Evolutionary conservation across 441 rosid species (phyloP), one percentile per base, ranked within the genome.

Genomic region (Erysimum cheiri): DNA sequence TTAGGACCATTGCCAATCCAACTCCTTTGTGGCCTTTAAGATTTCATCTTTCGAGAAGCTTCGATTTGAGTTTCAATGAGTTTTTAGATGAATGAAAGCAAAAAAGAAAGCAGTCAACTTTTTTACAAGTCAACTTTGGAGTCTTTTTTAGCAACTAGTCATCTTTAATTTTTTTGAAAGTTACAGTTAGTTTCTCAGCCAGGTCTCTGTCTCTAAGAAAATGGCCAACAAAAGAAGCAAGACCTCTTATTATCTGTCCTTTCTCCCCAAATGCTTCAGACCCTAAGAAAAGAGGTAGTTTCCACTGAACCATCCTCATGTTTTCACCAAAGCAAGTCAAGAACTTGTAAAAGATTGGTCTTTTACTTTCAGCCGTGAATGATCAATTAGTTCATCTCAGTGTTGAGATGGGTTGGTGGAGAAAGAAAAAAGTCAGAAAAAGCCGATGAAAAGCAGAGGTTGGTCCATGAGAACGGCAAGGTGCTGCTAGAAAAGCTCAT

Each of bases 401-500:
- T 49, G 31, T 49, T 24, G 14, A 24, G n/a, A 49, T 49, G 54
- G 14, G 54, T 49, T 49, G 54, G 32, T 49, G 31, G 54, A 49
- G 32, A 26, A 49, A 49, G 31, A n/a, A 49, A 49, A 14, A 24
- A 49, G n/a, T 24, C 54, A 0, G 4, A 24, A 49, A 26, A 24
- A 2, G 8, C 31, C 14, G 54, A 11, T 49, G 29, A 24, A 49
- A 49, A 49, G 54, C 54, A 24, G 54, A 49, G 8, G 31, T 49
- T 49, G 54, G 29, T 49, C 54, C 54, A 49, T 5, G 54, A 49
- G 54, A 49, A 49, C 31, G 32, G 32, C 54, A 49, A 49, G n/a
- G 54, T 49, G 54, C 0, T 49, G 32, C 32, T 49, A 24, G 32
- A 49, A 24, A 49, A 49, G 54, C 32, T 49, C 32, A 24, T 49